Base-by-base conservation (phyloP, 106 monocot species). In the Narthecium ossifragum region DNA sequence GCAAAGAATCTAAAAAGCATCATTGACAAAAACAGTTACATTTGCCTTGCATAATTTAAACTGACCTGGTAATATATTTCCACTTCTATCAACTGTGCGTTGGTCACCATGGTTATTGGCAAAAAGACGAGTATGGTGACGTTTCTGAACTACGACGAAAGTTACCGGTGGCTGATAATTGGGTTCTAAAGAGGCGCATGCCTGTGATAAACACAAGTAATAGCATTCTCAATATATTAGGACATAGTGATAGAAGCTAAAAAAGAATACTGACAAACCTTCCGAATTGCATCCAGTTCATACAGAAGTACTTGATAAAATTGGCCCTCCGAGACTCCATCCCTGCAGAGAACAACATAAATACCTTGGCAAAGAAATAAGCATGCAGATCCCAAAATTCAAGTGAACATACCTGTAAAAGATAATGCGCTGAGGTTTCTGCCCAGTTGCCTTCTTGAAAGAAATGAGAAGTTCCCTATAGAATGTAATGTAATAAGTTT, bases 241-340 rank as follows among this genome's bases (percentile, higher is more conserved):
- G n/a, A 36, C 36, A 36, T 5, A 36, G 10, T 36, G 36, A 14
- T 1, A 26, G 8, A 54, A 20, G 21, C 18, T 14, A 56, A 46
- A 32, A 53, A 49, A 50, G 2, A 26, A 29, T 27, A 24, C 22
- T 17, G 34, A 32, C 8, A n/a, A n/a, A 96, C 96, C 76, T 82
- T 91, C 39, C 90, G 52, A 22, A 98, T 98, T 43, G 96, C 96
- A 75, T 87, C 84, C 37, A 98, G 81, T 62, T 98, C 96, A 72
- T 81, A 55, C 15, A 98, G 54, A 8, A 98, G 54, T 8, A 98
- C 96, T 77, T 90, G 90, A 60, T 90, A 82, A 54, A 98, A 98
- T 40, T 98, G 96, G 8, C 96, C 90, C 76, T 98, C 96, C 26
- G 89, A 90, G 12, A 98, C 96, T 61, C 96, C 96, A 74, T 98